These are phyloP conservation scores for Hymenoscyphus repandus DNA, from an alignment of 2,329 filamentous ascomycete genomes.

Conservation along the genomic window DNA sequence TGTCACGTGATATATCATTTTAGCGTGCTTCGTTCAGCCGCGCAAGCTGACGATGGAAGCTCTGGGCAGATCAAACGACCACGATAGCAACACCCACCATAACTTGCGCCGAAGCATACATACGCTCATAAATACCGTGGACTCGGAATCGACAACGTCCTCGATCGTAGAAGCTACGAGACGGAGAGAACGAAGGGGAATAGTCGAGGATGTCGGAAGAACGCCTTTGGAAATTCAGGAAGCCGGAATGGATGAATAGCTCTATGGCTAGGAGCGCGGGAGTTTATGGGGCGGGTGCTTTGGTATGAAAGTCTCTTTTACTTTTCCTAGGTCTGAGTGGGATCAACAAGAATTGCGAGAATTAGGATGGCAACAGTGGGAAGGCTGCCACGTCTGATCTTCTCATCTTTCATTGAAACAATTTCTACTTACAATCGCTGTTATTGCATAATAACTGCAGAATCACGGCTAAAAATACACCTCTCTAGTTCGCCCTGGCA, in stretches of 20 bases:
- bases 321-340: not conserved
- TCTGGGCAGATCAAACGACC: not conserved
- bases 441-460: not conserved
- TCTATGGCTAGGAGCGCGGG: conserved; percentile 58
- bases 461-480: not conserved
- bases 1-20: not conserved
- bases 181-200: not conserved
- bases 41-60: conserved; percentile 8
- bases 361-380: too few species aligned
- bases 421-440: too few species aligned
- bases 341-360: too few species aligned
- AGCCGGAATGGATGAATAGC: conserved; percentile 63
- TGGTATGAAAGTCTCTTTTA: conserved; percentile 43
- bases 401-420: too few species aligned
- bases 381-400: too few species aligned
- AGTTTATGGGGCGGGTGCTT: conserved; percentile 56
- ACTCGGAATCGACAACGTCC: not conserved
- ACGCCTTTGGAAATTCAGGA: conserved; percentile 61
- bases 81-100: not conserved
- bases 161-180: not conserved
- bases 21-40: conserved; percentile 1
- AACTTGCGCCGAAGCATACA: not conserved
- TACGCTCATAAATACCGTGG: not conserved
- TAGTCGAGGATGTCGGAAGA: conserved; percentile 51
- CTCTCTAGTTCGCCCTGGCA: conserved; percentile 55